phyloP scores from a whole-genome alignment of 2,329 filamentous ascomycete species.

The Monosporascus sp. region DNA sequence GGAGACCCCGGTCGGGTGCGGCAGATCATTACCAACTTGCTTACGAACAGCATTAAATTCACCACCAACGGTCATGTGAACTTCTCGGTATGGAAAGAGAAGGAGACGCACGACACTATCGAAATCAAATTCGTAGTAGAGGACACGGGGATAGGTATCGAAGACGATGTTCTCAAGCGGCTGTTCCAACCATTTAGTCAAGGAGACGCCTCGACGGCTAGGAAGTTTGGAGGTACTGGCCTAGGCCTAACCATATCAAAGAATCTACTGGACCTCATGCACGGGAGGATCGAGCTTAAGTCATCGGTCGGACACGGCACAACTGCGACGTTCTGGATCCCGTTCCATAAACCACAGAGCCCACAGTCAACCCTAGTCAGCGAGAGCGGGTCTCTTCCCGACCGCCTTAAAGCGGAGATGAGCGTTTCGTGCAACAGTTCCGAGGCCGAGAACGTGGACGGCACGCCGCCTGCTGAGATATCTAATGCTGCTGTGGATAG shows the following conservation, averaged over 20 bases:
- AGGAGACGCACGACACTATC: constrained; percentile 58
- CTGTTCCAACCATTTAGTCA: constrained; percentile 80
- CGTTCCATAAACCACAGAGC: constrained; percentile 64
- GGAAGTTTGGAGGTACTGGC: constrained; percentile 74
- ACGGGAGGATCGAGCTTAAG: constrained; percentile 65
- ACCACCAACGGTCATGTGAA: constrained; percentile 63
- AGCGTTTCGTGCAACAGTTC: constrained; percentile 63
- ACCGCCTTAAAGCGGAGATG: constrained; percentile 59
- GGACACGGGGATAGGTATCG: constrained; percentile 77
- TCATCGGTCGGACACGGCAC: constrained; percentile 64
- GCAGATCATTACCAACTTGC: constrained; percentile 75
- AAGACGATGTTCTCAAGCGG: constrained; percentile 66
- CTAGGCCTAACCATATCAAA: constrained; percentile 77
- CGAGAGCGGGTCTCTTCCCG: constrained; percentile 59
- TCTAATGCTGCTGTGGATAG: constrained; percentile 19
- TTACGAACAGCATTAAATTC: constrained; percentile 75
- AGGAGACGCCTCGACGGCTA: constrained; percentile 72
- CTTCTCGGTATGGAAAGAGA: constrained; percentile 58
- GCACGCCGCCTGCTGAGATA: constrained; percentile 34
- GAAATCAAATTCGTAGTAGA: constrained; percentile 67
- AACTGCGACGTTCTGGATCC: constrained; percentile 70
- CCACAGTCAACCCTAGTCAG: constrained; percentile 44
- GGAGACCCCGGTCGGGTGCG: constrained; percentile 80
- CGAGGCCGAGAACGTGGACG: constrained; percentile 48
- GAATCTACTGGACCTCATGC: constrained; percentile 74